These are phyloP conservation scores for Trichoderma hamatum DNA, from an alignment of 2,329 filamentous ascomycete genomes.

Conservation along the genomic window DNA sequence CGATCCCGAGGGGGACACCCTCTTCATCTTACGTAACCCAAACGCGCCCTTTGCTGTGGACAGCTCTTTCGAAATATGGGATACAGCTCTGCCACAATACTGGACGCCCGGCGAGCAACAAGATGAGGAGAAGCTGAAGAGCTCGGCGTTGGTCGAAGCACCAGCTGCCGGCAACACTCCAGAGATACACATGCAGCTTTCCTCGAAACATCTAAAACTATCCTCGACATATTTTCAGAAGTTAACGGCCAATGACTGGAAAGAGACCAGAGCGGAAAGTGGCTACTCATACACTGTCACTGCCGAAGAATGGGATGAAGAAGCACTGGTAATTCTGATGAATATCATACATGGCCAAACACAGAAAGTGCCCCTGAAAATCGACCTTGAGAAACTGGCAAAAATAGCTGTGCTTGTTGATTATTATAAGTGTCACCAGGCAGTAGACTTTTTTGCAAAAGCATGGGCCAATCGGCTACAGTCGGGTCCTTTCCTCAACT, in stretches of 20 bases:
- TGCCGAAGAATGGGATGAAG: conserved; percentile 36
- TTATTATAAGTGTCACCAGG: conserved; percentile 47
- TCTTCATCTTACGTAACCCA: conserved; percentile 11
- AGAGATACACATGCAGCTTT: conserved; percentile 32
- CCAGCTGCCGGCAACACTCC: not conserved
- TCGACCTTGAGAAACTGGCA: conserved; percentile 46
- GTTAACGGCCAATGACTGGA: conserved; percentile 25
- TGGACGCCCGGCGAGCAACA: not conserved
- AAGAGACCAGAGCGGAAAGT: conserved; percentile 9
- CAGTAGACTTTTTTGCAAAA: conserved; percentile 43
- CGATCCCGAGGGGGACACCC: conserved; percentile 13
- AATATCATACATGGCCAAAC: conserved; percentile 49
- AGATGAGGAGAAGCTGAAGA: not conserved
- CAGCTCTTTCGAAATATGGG: not conserved
- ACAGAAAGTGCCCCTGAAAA: conserved; percentile 41
- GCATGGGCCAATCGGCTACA: not conserved
- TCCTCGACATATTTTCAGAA: conserved; percentile 36
- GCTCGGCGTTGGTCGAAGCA: too few relatives aligned
- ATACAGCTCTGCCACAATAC: not conserved
- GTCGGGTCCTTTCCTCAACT: not conserved
- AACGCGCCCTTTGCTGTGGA: not conserved
- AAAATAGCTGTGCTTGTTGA: conserved; percentile 49
- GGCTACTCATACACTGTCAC: conserved; percentile 11
- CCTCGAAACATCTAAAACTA: conserved; percentile 42
- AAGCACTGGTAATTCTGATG: conserved; percentile 46